Percentiles rank a stretch among this genome's conserved stretches.
These are phyloP conservation scores for Chloris gayana DNA, from an alignment of 176 grass and related monocot genomes.

Conservation along the genomic window DNA sequence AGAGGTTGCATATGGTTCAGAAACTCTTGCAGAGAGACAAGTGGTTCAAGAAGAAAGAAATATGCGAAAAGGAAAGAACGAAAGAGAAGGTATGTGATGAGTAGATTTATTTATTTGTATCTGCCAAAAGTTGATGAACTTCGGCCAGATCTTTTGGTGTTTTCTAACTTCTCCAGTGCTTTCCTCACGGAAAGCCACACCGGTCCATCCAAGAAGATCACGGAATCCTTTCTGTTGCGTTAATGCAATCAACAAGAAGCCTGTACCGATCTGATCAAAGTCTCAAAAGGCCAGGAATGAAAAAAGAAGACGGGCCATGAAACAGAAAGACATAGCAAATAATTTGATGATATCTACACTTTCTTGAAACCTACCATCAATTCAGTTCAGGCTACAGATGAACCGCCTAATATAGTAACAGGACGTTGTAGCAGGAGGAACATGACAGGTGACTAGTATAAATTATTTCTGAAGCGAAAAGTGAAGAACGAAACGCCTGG, in stretches of 20 bases:
- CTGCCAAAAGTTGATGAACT: slow-evolving; percentile 8
- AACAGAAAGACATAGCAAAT: slow-evolving; percentile 2
- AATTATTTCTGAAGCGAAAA: slow-evolving; percentile 46
- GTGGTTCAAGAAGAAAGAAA: background rate
- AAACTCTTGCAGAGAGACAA: background rate
- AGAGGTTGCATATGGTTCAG: background rate
- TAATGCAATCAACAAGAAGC: slow-evolving; percentile 7
- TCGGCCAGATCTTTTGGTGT: slow-evolving; percentile 8
- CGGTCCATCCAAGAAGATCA: background rate
- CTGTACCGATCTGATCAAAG: background rate
- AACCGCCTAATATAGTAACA: slow-evolving; percentile 9
- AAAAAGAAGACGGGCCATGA: background rate
- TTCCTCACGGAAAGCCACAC: slow-evolving; percentile 22
- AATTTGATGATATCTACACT: slow-evolving; percentile 1
- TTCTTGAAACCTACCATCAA: background rate
- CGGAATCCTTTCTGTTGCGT: background rate
- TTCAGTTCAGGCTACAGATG: slow-evolving; percentile 11
- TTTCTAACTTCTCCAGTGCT: slow-evolving; percentile 4
- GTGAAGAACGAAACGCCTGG: slow-evolving; percentile 12
- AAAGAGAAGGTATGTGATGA: background rate
- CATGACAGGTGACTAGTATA: slow-evolving; percentile 30
- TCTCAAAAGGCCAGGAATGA: background rate
- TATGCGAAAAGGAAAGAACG: background rate
- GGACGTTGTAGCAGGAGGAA: slow-evolving; percentile 16
- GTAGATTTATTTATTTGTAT: background rate